Percentiles rank a stretch among this genome's conserved stretches.
Conservation (phyloP, 2,329 filamentous ascomycete species). For the Aspergillus sp. region DNA sequence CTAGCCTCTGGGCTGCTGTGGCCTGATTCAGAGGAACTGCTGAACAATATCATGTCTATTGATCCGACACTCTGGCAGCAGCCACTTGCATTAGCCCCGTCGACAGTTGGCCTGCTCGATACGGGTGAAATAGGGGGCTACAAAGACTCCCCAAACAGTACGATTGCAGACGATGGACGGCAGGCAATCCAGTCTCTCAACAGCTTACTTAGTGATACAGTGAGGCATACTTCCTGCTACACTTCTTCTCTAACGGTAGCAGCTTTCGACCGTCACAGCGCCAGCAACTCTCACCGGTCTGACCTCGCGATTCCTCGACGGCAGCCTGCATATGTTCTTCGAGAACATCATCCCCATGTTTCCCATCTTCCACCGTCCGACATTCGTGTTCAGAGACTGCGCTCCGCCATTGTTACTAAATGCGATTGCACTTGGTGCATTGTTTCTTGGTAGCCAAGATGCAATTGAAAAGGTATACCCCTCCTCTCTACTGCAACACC, state of each 20-base stretch:
- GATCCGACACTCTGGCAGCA: slow-evolving; percentile 5
- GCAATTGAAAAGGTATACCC: background rate
- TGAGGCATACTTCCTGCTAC: background rate
- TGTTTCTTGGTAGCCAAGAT: slow-evolving; percentile 9
- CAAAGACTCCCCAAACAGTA: background rate
- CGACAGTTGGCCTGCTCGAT: background rate
- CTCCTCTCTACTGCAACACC: background rate
- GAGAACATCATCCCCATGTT: slow-evolving; percentile 13
- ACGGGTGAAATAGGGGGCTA: background rate
- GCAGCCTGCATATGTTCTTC: slow-evolving; percentile 15
- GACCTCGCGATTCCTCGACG: slow-evolving; percentile 11
- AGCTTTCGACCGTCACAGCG: background rate
- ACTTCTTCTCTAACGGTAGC: background rate
- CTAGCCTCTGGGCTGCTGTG: background rate
- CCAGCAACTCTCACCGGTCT: slow-evolving; percentile 1
- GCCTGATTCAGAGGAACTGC: slow-evolving; percentile 2
- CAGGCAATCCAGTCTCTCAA: slow-evolving; percentile 5
- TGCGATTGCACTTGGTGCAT: slow-evolving; percentile 8
- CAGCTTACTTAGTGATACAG: slow-evolving; percentile 5
- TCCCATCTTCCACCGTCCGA: slow-evolving; percentile 10
- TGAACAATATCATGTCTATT: slow-evolving; percentile 8
- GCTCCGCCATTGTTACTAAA: slow-evolving; percentile 6
- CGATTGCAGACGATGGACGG: slow-evolving; percentile 4
- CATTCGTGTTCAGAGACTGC: slow-evolving; percentile 7
- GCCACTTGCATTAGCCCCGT: background rate